phyloP scores from a whole-genome alignment of 495 filamentous ascomycete species.

The Penicillium cataractarum region DNA sequence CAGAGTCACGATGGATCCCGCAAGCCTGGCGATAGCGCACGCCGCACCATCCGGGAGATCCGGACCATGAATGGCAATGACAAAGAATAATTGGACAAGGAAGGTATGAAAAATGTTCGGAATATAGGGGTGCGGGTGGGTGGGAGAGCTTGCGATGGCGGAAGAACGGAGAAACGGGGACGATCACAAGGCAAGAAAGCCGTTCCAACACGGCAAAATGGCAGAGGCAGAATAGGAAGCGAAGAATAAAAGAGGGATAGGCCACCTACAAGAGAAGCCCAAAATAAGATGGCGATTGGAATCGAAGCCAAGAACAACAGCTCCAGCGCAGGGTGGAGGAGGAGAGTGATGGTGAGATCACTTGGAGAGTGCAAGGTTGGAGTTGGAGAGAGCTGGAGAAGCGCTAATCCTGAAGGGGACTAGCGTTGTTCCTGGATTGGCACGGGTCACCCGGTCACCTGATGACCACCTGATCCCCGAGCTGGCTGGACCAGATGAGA shows the following conservation, averaged over 20 bases:
- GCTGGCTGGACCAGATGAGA: slow-evolving; percentile 8
- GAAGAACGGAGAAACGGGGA: slow-evolving; percentile 29
- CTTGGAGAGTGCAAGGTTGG: slow-evolving; percentile 17
- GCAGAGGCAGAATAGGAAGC: slow-evolving; percentile 11
- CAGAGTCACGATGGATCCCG: slow-evolving; percentile 22
- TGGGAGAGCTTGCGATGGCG: slow-evolving; percentile 13
- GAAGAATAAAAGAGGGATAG: slow-evolving; percentile 35
- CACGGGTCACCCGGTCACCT: slow-evolving; percentile 4
- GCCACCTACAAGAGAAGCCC: slow-evolving; percentile 57
- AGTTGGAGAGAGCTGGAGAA: slow-evolving; percentile 31
- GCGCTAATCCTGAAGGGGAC: slow-evolving; percentile 23
- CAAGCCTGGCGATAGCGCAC: slow-evolving; percentile 30
- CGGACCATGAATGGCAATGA: slow-evolving; percentile 12
- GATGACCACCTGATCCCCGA: neutral
- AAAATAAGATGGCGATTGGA: slow-evolving; percentile 26
- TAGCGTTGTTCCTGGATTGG: slow-evolving; percentile 10
- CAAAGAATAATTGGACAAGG: slow-evolving; percentile 25
- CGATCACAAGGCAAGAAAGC: slow-evolving; percentile 13
- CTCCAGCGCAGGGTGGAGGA: slow-evolving; percentile 19
- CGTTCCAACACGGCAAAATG: slow-evolving; percentile 1
- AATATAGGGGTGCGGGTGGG: slow-evolving; percentile 19
- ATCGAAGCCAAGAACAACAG: slow-evolving; percentile 16
- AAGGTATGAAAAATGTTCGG: slow-evolving; percentile 19
- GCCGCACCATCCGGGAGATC: slow-evolving; percentile 16
- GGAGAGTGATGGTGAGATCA: slow-evolving; percentile 10